Conservation (phyloP, 306 rosid species). For the Vicia faba region DNA sequence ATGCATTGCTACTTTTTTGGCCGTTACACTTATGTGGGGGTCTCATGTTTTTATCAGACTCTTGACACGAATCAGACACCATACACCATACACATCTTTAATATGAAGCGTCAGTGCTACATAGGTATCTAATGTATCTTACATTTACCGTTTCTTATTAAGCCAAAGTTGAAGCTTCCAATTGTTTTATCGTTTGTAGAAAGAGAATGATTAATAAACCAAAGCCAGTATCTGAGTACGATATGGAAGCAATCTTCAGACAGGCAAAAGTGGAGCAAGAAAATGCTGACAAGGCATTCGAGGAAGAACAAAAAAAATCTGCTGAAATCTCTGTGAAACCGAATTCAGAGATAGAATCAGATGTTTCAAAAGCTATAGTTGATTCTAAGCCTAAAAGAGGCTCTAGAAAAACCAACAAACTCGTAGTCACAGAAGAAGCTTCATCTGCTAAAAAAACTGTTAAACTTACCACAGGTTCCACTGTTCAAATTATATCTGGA, state of each 20-base stretch:
- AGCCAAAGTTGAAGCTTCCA: constrained; percentile 25
- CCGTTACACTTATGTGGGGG: neutral
- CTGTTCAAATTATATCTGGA: constrained; percentile 69
- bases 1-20: neutral
- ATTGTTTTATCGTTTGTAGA: constrained; percentile 45
- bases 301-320: constrained; percentile 58
- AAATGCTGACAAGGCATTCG: constrained; percentile 63
- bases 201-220: constrained; percentile 84
- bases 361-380: constrained; percentile 38
- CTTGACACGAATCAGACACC: neutral
- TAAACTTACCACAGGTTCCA: constrained; percentile 62
- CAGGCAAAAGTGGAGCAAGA: constrained; percentile 81
- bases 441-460: constrained; percentile 38
- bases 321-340: constrained; percentile 35
- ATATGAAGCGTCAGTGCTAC: neutral
- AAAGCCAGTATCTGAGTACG: constrained; percentile 62
- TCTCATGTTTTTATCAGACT: neutral
- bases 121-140: neutral
- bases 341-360: constrained; percentile 36
- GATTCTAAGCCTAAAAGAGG: constrained; percentile 55
- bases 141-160: neutral
- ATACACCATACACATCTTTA: neutral
- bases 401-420: constrained; percentile 44
- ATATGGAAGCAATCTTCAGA: constrained; percentile 72
- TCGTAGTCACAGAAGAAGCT: constrained; percentile 21